Evolutionary conservation across 140 eudicot genomes (phyloP).

Genomic region (Anethum foeniculum): DNA sequence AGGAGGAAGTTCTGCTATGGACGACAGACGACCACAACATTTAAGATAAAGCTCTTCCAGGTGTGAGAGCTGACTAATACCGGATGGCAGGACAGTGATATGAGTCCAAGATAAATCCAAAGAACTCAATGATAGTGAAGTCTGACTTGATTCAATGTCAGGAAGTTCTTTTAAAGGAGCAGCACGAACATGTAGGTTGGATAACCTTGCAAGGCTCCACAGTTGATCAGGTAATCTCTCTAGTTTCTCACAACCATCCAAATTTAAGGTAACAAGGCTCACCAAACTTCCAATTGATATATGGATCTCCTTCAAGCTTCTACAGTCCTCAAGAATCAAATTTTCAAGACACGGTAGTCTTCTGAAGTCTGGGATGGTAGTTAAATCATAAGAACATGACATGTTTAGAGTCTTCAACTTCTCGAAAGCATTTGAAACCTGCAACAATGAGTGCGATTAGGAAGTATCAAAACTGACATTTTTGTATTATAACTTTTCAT

Average conservation of each 20-base stretch:
- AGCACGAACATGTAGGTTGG: too few species aligned
- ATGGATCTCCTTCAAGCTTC: neutral
- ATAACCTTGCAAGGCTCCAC: too few species aligned
- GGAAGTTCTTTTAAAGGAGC: too few species aligned
- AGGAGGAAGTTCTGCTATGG: neutral
- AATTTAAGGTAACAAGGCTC: neutral
- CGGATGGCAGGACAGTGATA: neutral
- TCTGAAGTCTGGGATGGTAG: conserved; percentile 9
- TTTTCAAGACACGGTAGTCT: neutral
- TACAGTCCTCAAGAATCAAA: neutral
- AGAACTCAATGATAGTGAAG: neutral
- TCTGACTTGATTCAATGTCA: too few species aligned
- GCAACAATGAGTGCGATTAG: neutral
- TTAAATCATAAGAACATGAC: neutral
- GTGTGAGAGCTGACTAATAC: neutral
- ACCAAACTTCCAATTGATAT: neutral
- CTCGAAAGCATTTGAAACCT: neutral
- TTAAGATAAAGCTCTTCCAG: neutral
- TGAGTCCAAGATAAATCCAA: too few species aligned
- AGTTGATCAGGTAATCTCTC: too few species aligned
- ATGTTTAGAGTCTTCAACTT: conserved; percentile 3
- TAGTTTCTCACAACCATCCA: neutral
- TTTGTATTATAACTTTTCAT: neutral
- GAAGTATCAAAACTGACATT: neutral
- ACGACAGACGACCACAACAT: too few species aligned